Evolutionary conservation across 441 rosid species (phyloP), one percentile per base, ranked within the genome.

Genomic region (Sinapis alba): DNA sequence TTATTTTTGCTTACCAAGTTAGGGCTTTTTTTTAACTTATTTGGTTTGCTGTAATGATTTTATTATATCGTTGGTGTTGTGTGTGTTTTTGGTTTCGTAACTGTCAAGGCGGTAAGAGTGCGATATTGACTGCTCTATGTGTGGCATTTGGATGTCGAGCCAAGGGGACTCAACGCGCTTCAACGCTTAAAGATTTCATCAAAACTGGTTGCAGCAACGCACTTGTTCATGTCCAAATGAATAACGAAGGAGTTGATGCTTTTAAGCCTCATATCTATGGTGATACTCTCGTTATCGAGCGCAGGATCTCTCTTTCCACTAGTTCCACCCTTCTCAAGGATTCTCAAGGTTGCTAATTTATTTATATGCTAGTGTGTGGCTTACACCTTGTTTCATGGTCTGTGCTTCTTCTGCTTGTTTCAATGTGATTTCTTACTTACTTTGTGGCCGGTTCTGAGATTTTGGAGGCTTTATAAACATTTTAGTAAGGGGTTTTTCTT

Each of bases 61-160:
- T 30, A 24, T 27, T 9, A 41, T 43, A 13, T 6, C 15, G 3
- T 3, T 11, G 45, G 45, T n/a, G n/a, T n/a, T n/a, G 45, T 1
- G 2, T 13, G 16, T 41, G 4, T 41, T 41, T 41, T 13, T 9
- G 8, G 2, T 34, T 10, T 9, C 16, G 51, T 45, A 45, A 47
- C 20, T 3, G 19, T 26, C 82, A 8, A 93, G 98, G 98, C 56
- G 98, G 98, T 27, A 94, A 94, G 80, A 94, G 98, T 81, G 98
- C 98, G 10, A 85, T 94, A 72, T 73, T 94, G 80, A 91, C 98
- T 63, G 98, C 97, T 66, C 80, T 94, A 7, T 94, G 98, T 59
- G 75, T 94, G 57, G 98, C 97, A n/a, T 94, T 94, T 68, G 98
- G 98, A 1, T 84, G 92, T 79, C 89, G 97, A 51, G 98, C 97